These are phyloP conservation scores for Penicillium herquei DNA, from an alignment of 495 filamentous ascomycete genomes.

Conservation along the genomic window DNA sequence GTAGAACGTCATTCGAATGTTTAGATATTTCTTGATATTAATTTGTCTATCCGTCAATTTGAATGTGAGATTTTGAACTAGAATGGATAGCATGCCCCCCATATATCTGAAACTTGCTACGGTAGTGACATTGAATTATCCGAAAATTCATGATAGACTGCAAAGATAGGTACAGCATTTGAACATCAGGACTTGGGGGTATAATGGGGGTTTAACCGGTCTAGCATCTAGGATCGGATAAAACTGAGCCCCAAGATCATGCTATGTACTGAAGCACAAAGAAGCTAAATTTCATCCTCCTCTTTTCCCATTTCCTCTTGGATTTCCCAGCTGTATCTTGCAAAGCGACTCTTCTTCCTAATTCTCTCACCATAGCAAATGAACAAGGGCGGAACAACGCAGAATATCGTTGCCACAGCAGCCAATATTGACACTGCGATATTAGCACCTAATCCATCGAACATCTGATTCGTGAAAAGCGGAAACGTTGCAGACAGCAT, in stretches of 20 bases:
- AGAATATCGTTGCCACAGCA: conserved; percentile 42
- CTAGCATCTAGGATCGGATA: no score
- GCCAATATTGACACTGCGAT: conserved; percentile 46
- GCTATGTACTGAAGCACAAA: no score
- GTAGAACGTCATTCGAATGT: no score
- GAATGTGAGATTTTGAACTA: no score
- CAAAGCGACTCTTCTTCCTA: conserved; percentile 46
- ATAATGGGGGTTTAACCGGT: no score
- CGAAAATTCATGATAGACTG: no score
- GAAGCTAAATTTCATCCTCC: conserved; percentile 14
- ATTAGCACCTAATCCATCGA: conserved; percentile 41
- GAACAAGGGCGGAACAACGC: conserved; percentile 43
- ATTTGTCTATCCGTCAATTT: neutral
- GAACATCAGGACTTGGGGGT: no score
- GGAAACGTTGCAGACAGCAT: conserved; percentile 46
- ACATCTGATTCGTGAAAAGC: conserved; percentile 47
- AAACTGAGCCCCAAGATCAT: no score
- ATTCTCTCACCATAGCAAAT: conserved; percentile 42
- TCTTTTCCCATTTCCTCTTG: conserved; percentile 32
- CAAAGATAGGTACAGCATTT: no score
- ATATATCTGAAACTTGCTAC: no score
- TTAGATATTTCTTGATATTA: neutral
- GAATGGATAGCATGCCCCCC: no score
- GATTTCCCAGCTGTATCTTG: conserved; percentile 41
- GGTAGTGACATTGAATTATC: no score